Evolutionary conservation across 1,284 basidiomycete species (phyloP).

Genomic region (Malassezia globosa): DNA sequence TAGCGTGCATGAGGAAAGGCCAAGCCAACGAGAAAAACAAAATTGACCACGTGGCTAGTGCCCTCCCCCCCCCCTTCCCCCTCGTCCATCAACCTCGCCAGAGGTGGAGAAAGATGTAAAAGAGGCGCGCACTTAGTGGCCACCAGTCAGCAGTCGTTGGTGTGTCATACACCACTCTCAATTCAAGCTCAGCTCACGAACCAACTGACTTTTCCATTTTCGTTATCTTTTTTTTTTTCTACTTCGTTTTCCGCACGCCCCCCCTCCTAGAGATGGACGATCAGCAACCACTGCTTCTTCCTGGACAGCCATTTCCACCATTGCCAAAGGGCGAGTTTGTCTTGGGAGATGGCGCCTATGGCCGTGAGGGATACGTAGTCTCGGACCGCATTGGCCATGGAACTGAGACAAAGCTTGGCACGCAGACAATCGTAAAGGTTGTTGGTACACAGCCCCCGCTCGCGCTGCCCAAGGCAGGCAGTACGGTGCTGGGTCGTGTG

Average conservation of each 20-base stretch:
- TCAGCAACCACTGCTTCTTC: too few relatives aligned
- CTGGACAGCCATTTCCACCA: slow-evolving; percentile 26
- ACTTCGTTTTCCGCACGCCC: too few relatives aligned
- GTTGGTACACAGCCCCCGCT: slow-evolving; percentile 23
- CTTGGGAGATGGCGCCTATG: slow-evolving; percentile 27
- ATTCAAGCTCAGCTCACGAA: too few relatives aligned
- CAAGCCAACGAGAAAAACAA: slow-evolving; percentile 2
- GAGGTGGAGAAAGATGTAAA: too few relatives aligned
- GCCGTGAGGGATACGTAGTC: slow-evolving; percentile 26
- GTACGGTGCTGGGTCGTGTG: slow-evolving; percentile 58
- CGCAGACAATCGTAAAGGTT: slow-evolving; percentile 6
- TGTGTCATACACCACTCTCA: too few relatives aligned
- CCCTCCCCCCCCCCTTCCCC: neutral
- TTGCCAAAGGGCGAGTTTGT: neutral
- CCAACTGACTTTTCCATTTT: too few relatives aligned
- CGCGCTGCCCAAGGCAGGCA: slow-evolving; percentile 30
- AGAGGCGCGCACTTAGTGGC: too few relatives aligned
- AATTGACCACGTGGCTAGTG: neutral
- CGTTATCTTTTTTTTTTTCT: too few relatives aligned
- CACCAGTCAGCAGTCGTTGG: too few relatives aligned
- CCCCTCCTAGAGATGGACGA: too few relatives aligned
- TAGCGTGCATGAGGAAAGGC: neutral
- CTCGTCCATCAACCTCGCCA: too few relatives aligned
- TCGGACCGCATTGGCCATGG: slow-evolving; percentile 32
- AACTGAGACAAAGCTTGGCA: too few relatives aligned